Conservation (phyloP, 345 rosid genomes). For the Tarenaya hassleriana region DNA sequence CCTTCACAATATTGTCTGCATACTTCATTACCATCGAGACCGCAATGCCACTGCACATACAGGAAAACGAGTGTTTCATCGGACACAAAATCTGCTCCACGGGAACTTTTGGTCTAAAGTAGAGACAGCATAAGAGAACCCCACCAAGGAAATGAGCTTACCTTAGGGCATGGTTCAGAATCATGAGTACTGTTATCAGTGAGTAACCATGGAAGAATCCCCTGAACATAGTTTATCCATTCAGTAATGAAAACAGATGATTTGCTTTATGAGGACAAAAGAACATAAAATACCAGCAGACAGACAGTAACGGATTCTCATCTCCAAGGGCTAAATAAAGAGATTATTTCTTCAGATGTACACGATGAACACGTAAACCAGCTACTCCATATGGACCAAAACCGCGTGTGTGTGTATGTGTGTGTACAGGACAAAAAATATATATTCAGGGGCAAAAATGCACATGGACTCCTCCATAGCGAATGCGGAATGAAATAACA, state of each 20-base stretch:
- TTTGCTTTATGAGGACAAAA: no score
- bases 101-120: no score
- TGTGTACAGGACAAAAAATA: no score
- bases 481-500: no score
- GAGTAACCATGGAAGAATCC: conserved; percentile 99
- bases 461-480: no score
- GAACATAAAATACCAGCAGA: no score
- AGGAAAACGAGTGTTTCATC: conserved; percentile 1
- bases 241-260: no score
- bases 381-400: conserved; percentile 2
- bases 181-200: conserved; percentile 72
- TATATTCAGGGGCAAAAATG: no score
- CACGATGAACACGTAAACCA: neutral
- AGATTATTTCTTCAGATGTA: neutral
- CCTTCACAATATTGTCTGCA: conserved; percentile 99
- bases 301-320: no score
- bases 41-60: conserved; percentile 73
- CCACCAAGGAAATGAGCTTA: conserved; percentile 23
- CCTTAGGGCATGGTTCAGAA: conserved; percentile 97
- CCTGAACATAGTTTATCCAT: conserved; percentile 49
- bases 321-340: neutral
- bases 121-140: conserved; percentile 21
- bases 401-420: no score
- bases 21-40: conserved; percentile 99
- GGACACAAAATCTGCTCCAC: conserved; percentile 6